Percentiles rank a stretch among this genome's conserved stretches.
These are phyloP conservation scores for Chloranthus sessilifolius DNA, from an alignment of 164 flowering plant species.

Conservation along the genomic window DNA sequence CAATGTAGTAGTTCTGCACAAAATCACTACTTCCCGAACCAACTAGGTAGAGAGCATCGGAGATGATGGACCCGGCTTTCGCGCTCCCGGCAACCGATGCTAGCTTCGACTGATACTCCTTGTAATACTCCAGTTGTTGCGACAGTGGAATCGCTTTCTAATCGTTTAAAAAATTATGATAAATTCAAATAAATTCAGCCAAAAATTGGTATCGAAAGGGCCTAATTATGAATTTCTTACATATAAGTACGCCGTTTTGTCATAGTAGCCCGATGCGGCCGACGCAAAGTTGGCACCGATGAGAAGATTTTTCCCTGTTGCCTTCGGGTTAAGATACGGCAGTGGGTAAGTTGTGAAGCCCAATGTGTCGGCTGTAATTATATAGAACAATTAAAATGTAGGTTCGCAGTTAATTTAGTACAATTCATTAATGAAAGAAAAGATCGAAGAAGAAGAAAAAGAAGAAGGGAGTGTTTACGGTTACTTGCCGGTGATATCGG, in stretches of 20 bases:
- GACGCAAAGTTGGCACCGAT: constrained; percentile 94
- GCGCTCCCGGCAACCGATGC: constrained; percentile 51
- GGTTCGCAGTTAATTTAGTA: no score
- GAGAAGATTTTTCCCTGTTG: constrained; percentile 84
- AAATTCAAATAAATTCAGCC: not conserved
- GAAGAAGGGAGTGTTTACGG: not conserved
- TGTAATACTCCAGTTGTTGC: constrained; percentile 65
- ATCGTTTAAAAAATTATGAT: constrained; percentile 1
- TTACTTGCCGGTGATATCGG: constrained; percentile 75
- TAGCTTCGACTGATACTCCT: constrained; percentile 74
- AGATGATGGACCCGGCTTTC: constrained; percentile 60
- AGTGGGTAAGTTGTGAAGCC: constrained; percentile 76
- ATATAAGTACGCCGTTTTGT: constrained; percentile 51
- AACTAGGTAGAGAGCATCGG: constrained; percentile 54
- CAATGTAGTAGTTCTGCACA: constrained; percentile 78
- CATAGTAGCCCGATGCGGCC: constrained; percentile 89
- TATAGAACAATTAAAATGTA: not conserved
- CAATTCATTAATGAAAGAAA: no score
- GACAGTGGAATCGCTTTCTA: constrained; percentile 78
- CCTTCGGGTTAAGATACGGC: constrained; percentile 86
- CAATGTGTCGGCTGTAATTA: constrained; percentile 71
- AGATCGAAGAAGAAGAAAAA: not conserved
- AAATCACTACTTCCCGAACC: constrained; percentile 78
- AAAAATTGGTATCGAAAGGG: constrained; percentile 6
- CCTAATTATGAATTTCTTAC: constrained; percentile 29